Evolutionary conservation across 768 basidiomycete genomes (phyloP).

Genomic region (Serpula lacrymans): DNA sequence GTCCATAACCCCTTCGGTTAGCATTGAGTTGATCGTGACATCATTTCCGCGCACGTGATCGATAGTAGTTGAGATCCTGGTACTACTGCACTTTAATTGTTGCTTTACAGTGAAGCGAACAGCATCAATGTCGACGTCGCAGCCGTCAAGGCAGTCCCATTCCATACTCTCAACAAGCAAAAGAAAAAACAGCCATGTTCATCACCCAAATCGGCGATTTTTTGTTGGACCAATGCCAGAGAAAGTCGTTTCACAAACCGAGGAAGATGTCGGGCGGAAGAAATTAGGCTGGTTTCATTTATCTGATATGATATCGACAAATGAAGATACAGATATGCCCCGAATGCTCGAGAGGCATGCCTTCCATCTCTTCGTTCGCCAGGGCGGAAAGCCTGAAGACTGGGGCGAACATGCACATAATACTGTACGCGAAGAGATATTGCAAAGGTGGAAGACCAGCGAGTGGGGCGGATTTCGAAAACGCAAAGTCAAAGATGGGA

Average conservation of each 20-base stretch:
- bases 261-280: slow-evolving; percentile 27
- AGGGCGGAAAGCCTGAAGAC: slow-evolving; percentile 62
- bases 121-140: no score
- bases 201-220: slow-evolving; percentile 46
- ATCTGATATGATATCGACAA: slow-evolving; percentile 26
- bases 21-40: no score
- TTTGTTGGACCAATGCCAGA: slow-evolving; percentile 81
- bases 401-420: slow-evolving; percentile 60
- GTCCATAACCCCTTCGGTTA: no score
- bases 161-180: no score
- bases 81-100: no score
- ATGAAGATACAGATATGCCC: slow-evolving; percentile 39
- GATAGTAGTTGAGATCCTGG: no score
- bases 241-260: slow-evolving; percentile 42
- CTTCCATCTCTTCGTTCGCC: slow-evolving; percentile 55
- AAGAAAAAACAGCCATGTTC: no score
- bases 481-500: slow-evolving; percentile 26
- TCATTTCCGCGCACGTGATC: no score
- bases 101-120: no score
- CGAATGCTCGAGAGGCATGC: slow-evolving; percentile 55
- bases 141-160: neutral
- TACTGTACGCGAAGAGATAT: slow-evolving; percentile 52
- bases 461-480: slow-evolving; percentile 57
- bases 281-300: slow-evolving; percentile 19
- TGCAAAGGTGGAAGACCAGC: slow-evolving; percentile 58